Percentiles rank a stretch among this genome's conserved stretches.
These are phyloP conservation scores for Diaporthe aspalathi DNA, from an alignment of 2,329 filamentous ascomycete species.

Conservation along the genomic window DNA sequence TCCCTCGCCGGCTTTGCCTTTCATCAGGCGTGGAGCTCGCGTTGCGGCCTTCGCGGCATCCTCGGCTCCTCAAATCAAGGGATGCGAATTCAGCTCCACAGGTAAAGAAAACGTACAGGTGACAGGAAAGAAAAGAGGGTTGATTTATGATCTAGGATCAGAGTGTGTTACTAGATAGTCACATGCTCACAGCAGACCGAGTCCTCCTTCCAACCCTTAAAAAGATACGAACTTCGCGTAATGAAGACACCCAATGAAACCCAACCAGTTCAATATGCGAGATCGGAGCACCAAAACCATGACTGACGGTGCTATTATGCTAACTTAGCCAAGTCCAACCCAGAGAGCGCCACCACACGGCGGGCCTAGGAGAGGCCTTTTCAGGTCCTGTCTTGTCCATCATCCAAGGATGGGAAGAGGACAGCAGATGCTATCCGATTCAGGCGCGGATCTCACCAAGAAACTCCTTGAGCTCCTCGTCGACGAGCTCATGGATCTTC, in stretches of 20 bases:
- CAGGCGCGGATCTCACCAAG: conserved; percentile 62
- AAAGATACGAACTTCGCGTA: conserved; percentile 27
- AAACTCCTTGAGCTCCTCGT: conserved; percentile 71
- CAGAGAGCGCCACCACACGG: neutral
- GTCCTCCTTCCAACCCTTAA: neutral
- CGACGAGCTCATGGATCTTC: conserved; percentile 72
- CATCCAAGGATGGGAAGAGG: neutral
- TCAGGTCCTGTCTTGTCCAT: conserved; percentile 4
- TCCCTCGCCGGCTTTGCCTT: too few species aligned
- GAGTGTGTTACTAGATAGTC: conserved; percentile 23
- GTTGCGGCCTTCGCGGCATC: neutral
- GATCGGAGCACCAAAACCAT: neutral
- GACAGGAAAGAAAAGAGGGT: conserved; percentile 17
- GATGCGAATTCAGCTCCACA: neutral
- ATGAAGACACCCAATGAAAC: neutral
- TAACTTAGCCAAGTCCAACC: conserved; percentile 11
- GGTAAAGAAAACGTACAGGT: neutral
- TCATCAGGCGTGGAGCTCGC: neutral
- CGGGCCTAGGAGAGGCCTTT: neutral
- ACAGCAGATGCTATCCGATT: conserved; percentile 31
- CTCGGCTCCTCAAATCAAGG: neutral
- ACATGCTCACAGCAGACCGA: conserved; percentile 10
- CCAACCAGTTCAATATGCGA: conserved; percentile 28
- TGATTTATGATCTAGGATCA: conserved; percentile 35
- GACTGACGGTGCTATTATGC: conserved; percentile 19